Evolutionary conservation across 768 basidiomycete genomes (phyloP).

Genomic region (Boletus insuetus): DNA sequence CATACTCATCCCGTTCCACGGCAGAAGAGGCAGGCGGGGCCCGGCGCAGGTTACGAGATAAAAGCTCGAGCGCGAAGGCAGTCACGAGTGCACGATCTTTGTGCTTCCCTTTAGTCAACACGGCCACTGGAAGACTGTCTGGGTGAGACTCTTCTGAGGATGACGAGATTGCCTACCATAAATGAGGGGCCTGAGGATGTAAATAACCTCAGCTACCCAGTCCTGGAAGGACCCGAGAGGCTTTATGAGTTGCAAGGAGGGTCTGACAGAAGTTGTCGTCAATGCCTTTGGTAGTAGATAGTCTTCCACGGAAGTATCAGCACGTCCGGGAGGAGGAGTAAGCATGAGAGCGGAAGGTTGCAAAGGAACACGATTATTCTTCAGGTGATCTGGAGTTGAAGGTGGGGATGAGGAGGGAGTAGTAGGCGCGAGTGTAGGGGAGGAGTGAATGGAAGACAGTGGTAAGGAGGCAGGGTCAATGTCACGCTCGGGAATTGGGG

Average conservation of each 20-base stretch:
- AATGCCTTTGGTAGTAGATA: constrained; percentile 82
- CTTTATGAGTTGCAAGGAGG: constrained; percentile 63
- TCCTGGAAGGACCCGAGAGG: constrained; percentile 62
- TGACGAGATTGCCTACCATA: constrained; percentile 54
- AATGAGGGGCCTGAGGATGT: constrained; percentile 68
- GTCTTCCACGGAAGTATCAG: constrained; percentile 66
- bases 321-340: constrained; percentile 45
- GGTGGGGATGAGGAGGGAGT: constrained; percentile 55
- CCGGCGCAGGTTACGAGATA: constrained; percentile 74
- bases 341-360: constrained; percentile 59
- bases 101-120: constrained; percentile 23
- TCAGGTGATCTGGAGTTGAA: constrained; percentile 74
- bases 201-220: constrained; percentile 72
- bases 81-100: constrained; percentile 60
- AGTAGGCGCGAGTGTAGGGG: constrained; percentile 60
- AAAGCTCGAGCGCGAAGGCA: constrained; percentile 64
- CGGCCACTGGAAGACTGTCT: constrained; percentile 16
- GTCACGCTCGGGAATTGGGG: constrained; percentile 85
- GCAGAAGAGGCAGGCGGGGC: constrained; percentile 56
- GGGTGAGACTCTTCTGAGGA: constrained; percentile 8
- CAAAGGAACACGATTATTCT: constrained; percentile 71
- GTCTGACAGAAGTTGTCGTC: constrained; percentile 67
- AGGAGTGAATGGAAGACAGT: constrained; percentile 48
- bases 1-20: constrained; percentile 76
- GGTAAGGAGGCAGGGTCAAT: constrained; percentile 73